Conservation (phyloP, 148 eudicot genomes). For the Amaranthus hypochondriacus region DNA sequence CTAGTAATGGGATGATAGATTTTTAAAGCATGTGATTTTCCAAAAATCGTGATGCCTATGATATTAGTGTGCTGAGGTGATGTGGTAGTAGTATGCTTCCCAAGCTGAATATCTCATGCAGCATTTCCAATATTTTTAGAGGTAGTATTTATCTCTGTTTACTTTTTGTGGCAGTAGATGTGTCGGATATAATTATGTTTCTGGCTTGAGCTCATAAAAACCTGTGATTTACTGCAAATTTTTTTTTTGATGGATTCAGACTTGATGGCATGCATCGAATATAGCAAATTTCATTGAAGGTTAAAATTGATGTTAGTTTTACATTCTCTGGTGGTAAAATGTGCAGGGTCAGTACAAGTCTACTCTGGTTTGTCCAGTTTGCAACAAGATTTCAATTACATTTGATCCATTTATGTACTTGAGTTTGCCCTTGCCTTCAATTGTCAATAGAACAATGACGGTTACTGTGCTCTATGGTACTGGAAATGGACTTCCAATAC, state of each 20-base stretch:
- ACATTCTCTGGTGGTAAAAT: constrained; percentile 13
- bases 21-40: too few species aligned
- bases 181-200: too few species aligned
- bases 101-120: too few species aligned
- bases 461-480: constrained; percentile 80
- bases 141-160: too few species aligned
- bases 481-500: constrained; percentile 87
- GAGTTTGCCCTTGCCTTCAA: constrained; percentile 89
- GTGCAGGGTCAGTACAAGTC: constrained; percentile 98
- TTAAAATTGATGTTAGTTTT: constrained; percentile 8
- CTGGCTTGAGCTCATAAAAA: too few species aligned
- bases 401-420: constrained; percentile 99
- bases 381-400: constrained; percentile 78
- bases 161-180: too few species aligned
- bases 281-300: background rate
- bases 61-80: too few species aligned
- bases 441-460: constrained; percentile 69
- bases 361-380: constrained; percentile 88
- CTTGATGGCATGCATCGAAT: background rate
- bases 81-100: too few species aligned
- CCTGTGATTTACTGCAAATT: too few species aligned
- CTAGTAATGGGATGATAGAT: too few species aligned
- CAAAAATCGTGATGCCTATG: too few species aligned
- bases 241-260: background rate
- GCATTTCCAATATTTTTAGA: too few species aligned